A percentile compares a stretch with the other conserved stretches of the same genome.
Conservation (phyloP, 768 basidiomycete genomes). For the Rhizopogon vulgaris region DNA sequence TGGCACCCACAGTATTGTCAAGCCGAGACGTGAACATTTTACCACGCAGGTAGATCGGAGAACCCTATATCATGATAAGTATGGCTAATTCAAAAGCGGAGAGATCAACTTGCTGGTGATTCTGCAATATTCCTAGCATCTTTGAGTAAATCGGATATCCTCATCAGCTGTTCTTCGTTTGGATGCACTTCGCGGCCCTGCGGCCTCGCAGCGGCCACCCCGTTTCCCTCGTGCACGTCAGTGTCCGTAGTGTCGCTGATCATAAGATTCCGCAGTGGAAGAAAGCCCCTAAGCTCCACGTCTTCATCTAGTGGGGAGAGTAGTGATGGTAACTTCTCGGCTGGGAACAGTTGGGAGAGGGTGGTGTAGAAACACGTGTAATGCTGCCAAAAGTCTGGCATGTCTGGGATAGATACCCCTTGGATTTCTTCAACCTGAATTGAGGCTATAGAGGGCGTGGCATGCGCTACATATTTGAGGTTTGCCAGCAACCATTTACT, state of each 20-base stretch:
- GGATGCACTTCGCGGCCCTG: constrained; percentile 59
- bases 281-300: constrained; percentile 79
- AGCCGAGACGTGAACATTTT: constrained; percentile 11
- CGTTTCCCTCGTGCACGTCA: constrained; percentile 10
- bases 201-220: constrained; percentile 14
- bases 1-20: neutral
- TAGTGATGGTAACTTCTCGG: constrained; percentile 49
- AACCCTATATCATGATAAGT: constrained; percentile 15
- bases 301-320: constrained; percentile 80
- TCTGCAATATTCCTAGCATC: constrained; percentile 61
- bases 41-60: constrained; percentile 18
- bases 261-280: constrained; percentile 68
- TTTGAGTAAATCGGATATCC: constrained; percentile 76
- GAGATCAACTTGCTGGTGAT: constrained; percentile 41
- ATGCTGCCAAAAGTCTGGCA: constrained; percentile 62
- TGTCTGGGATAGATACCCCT: constrained; percentile 23
- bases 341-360: constrained; percentile 65
- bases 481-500: constrained; percentile 87
- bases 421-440: neutral
- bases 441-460: constrained; percentile 28
- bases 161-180: constrained; percentile 93
- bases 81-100: constrained; percentile 1
- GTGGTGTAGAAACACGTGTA: constrained; percentile 62
- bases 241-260: constrained; percentile 23
- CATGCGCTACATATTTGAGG: constrained; percentile 55